Conservation (phyloP, 768 basidiomycete genomes). For the Roridomyces roridus region DNA sequence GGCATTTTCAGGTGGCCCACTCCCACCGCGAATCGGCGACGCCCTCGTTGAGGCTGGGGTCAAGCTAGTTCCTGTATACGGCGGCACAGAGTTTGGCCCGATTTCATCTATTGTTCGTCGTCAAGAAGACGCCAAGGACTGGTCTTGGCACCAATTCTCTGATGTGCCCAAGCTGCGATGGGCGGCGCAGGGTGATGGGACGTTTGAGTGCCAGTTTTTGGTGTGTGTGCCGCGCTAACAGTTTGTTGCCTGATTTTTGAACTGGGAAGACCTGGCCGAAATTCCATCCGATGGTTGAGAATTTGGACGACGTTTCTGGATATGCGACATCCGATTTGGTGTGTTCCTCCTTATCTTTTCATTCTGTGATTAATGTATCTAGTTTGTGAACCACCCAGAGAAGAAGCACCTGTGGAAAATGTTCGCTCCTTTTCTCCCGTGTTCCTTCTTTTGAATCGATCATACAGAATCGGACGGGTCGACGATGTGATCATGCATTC, state of each 20-base stretch:
- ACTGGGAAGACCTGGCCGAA: conserved; percentile 30
- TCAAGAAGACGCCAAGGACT: conserved; percentile 32
- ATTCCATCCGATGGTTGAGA: conserved; percentile 37
- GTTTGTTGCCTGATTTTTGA: background rate
- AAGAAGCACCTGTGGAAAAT: too few relatives aligned
- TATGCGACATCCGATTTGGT: conserved; percentile 47
- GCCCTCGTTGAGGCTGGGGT: conserved; percentile 35
- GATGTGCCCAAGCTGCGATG: conserved; percentile 35
- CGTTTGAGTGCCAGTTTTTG: too few relatives aligned
- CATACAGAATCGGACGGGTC: too few relatives aligned
- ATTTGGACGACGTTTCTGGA: conserved; percentile 39
- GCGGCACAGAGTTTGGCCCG: conserved; percentile 39
- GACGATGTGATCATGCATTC: too few relatives aligned
- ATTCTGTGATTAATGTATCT: too few relatives aligned
- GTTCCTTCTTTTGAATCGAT: too few relatives aligned
- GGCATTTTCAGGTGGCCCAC: conserved; percentile 37
- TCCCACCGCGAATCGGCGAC: conserved; percentile 39
- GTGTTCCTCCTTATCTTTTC: too few relatives aligned
- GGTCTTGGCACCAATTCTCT: conserved; percentile 38
- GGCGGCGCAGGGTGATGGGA: conserved; percentile 40
- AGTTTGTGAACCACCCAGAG: too few relatives aligned
- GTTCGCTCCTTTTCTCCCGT: too few relatives aligned
- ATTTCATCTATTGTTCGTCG: conserved; percentile 15
- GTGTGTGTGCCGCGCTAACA: too few relatives aligned
- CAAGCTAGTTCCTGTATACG: conserved; percentile 29